Conservation (phyloP, 2,329 filamentous ascomycete genomes). For the Coniosporium tulheliwenetii region DNA sequence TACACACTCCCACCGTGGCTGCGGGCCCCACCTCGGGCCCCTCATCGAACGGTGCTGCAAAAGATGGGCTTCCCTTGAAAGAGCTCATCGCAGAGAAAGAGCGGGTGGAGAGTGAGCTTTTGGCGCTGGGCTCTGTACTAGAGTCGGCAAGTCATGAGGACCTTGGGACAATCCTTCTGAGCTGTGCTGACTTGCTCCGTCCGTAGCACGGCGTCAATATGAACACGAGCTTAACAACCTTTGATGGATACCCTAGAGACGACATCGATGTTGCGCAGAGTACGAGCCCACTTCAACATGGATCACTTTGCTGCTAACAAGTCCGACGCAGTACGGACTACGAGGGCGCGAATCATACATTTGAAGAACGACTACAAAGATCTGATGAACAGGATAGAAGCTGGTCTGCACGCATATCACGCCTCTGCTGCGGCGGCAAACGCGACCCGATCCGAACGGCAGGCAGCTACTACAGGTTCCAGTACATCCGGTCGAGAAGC, state of each 20-base stretch:
- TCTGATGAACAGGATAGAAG: slow-evolving; percentile 71
- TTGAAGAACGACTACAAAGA: slow-evolving; percentile 88
- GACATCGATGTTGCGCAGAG: slow-evolving; percentile 94
- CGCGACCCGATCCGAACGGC: slow-evolving; percentile 2
- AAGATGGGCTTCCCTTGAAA: slow-evolving; percentile 40
- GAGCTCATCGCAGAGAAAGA: slow-evolving; percentile 79
- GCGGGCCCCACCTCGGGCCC: slow-evolving; percentile 59
- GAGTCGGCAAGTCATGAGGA: slow-evolving; percentile 51
- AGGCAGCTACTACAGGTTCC: slow-evolving; percentile 9
- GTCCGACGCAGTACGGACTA: slow-evolving; percentile 60
- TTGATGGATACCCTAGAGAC: slow-evolving; percentile 80
- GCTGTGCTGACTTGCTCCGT: not conserved
- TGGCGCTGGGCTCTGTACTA: slow-evolving; percentile 70
- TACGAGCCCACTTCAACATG: slow-evolving; percentile 25
- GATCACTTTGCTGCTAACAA: slow-evolving; percentile 4
- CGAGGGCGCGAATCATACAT: slow-evolving; percentile 73
- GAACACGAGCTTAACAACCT: slow-evolving; percentile 73
- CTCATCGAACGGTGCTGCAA: slow-evolving; percentile 44
- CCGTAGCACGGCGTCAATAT: slow-evolving; percentile 83
- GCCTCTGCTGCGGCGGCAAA: slow-evolving; percentile 17
- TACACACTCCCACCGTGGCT: slow-evolving; percentile 55
- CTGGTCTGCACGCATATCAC: slow-evolving; percentile 78
- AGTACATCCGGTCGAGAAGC: slow-evolving; percentile 14
- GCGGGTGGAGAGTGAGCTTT: slow-evolving; percentile 70
- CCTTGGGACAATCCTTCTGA: not conserved